phyloP scores from a whole-genome alignment of 1,284 basidiomycete species.

The Vanrija sp. region DNA sequence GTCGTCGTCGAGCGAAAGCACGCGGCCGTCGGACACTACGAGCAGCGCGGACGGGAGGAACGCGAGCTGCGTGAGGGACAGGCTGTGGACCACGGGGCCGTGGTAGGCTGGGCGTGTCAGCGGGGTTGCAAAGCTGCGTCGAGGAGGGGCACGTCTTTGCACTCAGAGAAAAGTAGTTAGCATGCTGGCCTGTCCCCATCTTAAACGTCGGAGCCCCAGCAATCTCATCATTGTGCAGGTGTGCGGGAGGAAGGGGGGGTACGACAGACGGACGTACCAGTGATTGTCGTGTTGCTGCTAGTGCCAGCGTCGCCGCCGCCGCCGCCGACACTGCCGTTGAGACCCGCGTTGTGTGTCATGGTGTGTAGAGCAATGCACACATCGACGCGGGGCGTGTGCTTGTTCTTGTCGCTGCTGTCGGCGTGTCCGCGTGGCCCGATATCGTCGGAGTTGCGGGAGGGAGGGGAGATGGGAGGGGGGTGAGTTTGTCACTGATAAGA shows the following conservation, averaged over 20 bases:
- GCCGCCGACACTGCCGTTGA: too few relatives aligned
- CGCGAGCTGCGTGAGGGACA: constrained; percentile 56
- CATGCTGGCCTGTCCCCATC: constrained; percentile 10
- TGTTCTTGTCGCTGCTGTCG: too few relatives aligned
- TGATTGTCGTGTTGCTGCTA: too few relatives aligned
- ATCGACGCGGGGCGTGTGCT: too few relatives aligned
- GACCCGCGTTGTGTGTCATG: too few relatives aligned
- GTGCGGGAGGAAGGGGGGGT: background rate
- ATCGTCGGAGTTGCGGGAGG: too few relatives aligned
- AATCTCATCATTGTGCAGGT: constrained; percentile 9
- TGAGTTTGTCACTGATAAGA: too few relatives aligned
- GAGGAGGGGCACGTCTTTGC: background rate
- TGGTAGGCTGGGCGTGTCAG: constrained; percentile 56
- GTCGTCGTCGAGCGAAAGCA: constrained; percentile 41
- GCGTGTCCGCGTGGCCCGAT: too few relatives aligned
- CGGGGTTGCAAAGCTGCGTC: background rate
- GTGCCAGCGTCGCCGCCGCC: too few relatives aligned
- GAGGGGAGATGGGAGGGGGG: too few relatives aligned
- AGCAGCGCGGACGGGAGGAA: constrained; percentile 60
- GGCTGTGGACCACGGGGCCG: constrained; percentile 65
- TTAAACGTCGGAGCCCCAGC: constrained; percentile 9
- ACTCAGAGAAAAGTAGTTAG: constrained; percentile 12
- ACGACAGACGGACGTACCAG: too few relatives aligned
- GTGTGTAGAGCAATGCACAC: too few relatives aligned
- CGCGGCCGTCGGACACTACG: constrained; percentile 58